phyloP scores from a whole-genome alignment of 208 protist species.

The Balamuthia mandrillaris region DNA sequence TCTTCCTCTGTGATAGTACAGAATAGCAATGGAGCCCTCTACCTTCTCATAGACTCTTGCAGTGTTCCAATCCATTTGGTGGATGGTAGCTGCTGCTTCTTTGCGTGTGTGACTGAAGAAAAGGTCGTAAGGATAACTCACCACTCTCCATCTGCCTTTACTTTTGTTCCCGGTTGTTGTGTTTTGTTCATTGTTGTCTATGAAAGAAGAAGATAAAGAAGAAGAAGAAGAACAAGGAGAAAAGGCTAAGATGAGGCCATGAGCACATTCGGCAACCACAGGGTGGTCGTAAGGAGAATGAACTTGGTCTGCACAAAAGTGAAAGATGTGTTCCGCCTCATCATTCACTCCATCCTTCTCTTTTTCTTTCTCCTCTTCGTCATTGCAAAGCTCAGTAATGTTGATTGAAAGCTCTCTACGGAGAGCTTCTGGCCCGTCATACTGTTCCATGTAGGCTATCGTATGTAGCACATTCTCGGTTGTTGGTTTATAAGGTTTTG shows the following conservation, averaged over 20 bases:
- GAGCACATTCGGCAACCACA: background rate
- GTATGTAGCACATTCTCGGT: background rate
- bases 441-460: background rate
- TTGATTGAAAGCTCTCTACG: background rate
- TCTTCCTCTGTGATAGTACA: background rate
- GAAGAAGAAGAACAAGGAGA: too few relatives aligned
- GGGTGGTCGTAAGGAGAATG: background rate
- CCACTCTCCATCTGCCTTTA: too few relatives aligned
- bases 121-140: too few relatives aligned
- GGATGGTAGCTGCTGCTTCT: too few relatives aligned
- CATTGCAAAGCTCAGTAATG: background rate
- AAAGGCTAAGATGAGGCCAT: background rate
- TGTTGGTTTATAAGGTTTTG: background rate
- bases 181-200: too few relatives aligned
- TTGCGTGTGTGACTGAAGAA: too few relatives aligned
- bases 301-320: background rate
- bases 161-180: too few relatives aligned
- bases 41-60: background rate
- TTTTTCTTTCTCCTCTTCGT: too few relatives aligned
- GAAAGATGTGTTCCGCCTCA: background rate
- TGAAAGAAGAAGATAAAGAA: too few relatives aligned
- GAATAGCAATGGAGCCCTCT: background rate
- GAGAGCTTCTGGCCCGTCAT: background rate
- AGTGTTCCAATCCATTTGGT: too few relatives aligned
- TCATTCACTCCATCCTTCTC: too few relatives aligned